Conservation (phyloP, 1,284 basidiomycete genomes). For the Athelia sp. region DNA sequence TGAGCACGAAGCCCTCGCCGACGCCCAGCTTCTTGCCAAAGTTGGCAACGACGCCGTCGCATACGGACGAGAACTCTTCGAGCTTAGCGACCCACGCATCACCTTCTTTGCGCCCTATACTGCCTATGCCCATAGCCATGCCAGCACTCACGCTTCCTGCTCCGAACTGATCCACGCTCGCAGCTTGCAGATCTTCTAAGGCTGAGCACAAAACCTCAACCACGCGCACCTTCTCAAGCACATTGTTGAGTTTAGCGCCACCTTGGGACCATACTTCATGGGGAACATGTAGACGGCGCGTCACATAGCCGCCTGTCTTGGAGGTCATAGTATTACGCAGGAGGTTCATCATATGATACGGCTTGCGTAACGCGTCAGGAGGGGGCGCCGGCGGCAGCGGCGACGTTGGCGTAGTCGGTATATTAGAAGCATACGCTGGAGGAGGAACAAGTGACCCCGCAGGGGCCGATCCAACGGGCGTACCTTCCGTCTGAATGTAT, state of each 20-base stretch:
- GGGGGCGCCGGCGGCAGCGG: conserved; percentile 70
- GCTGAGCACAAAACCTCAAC: conserved; percentile 74
- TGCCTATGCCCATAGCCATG: conserved; percentile 63
- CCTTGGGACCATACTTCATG: conserved; percentile 88
- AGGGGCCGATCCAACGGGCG: conserved; percentile 28
- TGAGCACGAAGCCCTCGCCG: conserved; percentile 76
- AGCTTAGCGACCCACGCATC: conserved; percentile 66
- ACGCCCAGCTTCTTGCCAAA: conserved; percentile 89
- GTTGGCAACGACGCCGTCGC: conserved; percentile 81
- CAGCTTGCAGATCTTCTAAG: conserved; percentile 68
- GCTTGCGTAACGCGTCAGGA: conserved; percentile 70
- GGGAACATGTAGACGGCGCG: conserved; percentile 82
- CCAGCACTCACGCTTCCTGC: conserved; percentile 74
- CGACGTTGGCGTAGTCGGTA: conserved; percentile 70
- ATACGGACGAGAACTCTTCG: conserved; percentile 69
- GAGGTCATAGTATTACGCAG: conserved; percentile 77
- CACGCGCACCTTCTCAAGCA: conserved; percentile 83
- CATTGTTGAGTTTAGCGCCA: conserved; percentile 75
- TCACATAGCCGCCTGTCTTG: conserved; percentile 85
- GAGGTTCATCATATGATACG: conserved; percentile 87
- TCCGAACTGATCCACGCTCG: conserved; percentile 67
- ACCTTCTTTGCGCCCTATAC: conserved; percentile 66
- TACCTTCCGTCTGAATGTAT: conserved; percentile 48
- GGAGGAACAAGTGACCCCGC: conserved; percentile 41
- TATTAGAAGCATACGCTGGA: conserved; percentile 43